phyloP scores from a whole-genome alignment of 2,329 filamentous ascomycete species.

The Fusarium setosum region DNA sequence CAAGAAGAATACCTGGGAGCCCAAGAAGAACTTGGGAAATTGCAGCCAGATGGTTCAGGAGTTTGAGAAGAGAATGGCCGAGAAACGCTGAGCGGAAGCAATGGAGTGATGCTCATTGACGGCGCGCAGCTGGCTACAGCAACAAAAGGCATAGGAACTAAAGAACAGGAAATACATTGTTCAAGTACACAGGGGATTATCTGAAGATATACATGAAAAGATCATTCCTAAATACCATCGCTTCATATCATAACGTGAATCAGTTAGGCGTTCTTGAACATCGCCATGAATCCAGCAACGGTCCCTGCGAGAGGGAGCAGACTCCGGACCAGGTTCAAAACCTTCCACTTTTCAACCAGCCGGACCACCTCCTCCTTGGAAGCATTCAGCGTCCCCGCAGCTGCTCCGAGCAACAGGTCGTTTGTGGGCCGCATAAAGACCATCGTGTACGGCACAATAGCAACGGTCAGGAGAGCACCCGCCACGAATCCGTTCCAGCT shows the following conservation, averaged over 20 bases:
- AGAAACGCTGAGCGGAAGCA: neutral
- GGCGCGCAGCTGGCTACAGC: neutral
- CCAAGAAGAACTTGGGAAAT: slow-evolving; percentile 55
- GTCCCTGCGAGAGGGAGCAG: slow-evolving; percentile 47
- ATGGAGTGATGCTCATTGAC: neutral
- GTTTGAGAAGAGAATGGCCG: slow-evolving; percentile 47
- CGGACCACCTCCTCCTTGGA: slow-evolving; percentile 36
- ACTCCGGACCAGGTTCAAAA: slow-evolving; percentile 46
- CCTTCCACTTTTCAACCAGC: slow-evolving; percentile 38
- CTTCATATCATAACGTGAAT: neutral
- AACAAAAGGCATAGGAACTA: neutral
- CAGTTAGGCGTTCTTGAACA: slow-evolving; percentile 32
- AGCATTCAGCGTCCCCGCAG: slow-evolving; percentile 28
- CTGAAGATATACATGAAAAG: neutral
- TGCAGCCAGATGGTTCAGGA: slow-evolving; percentile 50
- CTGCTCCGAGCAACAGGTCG: slow-evolving; percentile 42
- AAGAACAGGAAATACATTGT: neutral
- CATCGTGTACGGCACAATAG: slow-evolving; percentile 54
- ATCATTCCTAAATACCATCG: neutral
- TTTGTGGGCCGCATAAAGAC: slow-evolving; percentile 53
- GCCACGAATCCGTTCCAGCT: slow-evolving; percentile 49
- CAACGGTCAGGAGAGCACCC: slow-evolving; percentile 48
- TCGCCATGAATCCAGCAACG: slow-evolving; percentile 34
- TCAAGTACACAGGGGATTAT: neutral
- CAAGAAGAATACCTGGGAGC: slow-evolving; percentile 65